A percentile compares a stretch with the other conserved stretches of the same genome.
phyloP scores from a whole-genome alignment of 2,329 filamentous ascomycete species.

The Phaeophleospora eucalypticola region DNA sequence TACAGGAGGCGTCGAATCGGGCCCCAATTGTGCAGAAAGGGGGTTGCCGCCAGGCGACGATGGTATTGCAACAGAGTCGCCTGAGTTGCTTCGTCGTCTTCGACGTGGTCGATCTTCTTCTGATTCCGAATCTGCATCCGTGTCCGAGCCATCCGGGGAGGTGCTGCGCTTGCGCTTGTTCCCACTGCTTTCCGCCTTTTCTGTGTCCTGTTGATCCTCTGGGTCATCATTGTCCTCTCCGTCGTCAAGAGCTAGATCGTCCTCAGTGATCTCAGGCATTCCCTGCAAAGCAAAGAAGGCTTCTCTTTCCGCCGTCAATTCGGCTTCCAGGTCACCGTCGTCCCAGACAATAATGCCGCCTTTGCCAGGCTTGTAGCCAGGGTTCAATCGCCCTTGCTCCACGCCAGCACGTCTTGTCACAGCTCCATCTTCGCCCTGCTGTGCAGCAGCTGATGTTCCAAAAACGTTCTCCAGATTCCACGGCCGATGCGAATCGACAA shows the following conservation, averaged over 20 bases:
- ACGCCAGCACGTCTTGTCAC: conserved; percentile 60
- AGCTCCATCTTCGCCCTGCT: conserved; percentile 15
- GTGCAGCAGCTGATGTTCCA: conserved; percentile 42
- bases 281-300: conserved; percentile 82
- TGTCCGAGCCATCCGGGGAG: conserved; percentile 63
- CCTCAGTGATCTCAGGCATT: conserved; percentile 85
- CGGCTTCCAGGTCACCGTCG: conserved; percentile 89
- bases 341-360: conserved; percentile 93
- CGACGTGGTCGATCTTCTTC: conserved; percentile 67
- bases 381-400: conserved; percentile 65
- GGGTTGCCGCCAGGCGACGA: conserved; percentile 53
- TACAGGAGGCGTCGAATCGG: conserved; percentile 30
- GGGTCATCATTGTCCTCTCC: conserved; percentile 43
- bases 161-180: conserved; percentile 69
- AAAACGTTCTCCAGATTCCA: conserved; percentile 97
- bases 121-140: conserved; percentile 59
- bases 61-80: conserved; percentile 64
- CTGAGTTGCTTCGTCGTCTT: conserved; percentile 81
- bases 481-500: conserved; percentile 83
- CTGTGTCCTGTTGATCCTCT: conserved; percentile 29
- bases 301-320: conserved; percentile 67
- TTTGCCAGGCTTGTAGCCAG: conserved; percentile 68
- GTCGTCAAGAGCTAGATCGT: conserved; percentile 59
- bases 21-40: conserved; percentile 32
- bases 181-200: conserved; percentile 39